Percentiles rank a stretch among this genome's conserved stretches.
These are phyloP conservation scores for Terfezia boudieri DNA, from an alignment of 495 filamentous ascomycete species.

Conservation along the genomic window DNA sequence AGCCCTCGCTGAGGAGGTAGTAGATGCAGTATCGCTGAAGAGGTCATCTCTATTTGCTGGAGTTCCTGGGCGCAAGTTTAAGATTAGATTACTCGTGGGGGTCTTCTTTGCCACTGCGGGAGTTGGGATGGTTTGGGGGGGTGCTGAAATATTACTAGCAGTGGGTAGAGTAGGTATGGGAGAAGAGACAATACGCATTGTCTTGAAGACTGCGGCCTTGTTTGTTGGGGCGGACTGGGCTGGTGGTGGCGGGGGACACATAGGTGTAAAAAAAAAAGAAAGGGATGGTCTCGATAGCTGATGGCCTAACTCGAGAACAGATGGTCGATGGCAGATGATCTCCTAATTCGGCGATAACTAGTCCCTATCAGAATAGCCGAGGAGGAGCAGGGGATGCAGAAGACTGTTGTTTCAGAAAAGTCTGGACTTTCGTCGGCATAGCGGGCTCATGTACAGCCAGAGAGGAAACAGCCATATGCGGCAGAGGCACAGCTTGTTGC, in stretches of 20 bases:
- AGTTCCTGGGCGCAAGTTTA: not conserved
- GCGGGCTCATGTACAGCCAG: no score
- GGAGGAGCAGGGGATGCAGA: not conserved
- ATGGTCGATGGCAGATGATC: no score
- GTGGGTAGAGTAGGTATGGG: not conserved
- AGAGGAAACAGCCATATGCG: no score
- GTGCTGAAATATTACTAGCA: not conserved
- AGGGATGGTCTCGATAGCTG: no score
- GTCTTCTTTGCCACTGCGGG: not conserved
- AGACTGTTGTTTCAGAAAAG: no score
- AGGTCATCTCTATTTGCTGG: not conserved
- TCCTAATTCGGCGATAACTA: no score
- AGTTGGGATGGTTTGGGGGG: not conserved
- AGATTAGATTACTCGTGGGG: not conserved
- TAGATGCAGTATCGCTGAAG: slow-evolving; percentile 9
- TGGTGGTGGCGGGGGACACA: not conserved
- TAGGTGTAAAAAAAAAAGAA: no score
- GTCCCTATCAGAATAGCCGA: no score
- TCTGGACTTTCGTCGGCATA: no score
- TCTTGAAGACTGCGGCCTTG: not conserved
- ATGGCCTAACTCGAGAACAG: no score
- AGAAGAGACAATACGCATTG: slow-evolving; percentile 14
- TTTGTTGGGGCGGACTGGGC: not conserved
- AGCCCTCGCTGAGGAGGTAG: not conserved
- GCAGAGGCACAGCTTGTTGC: no score